phyloP scores from a whole-genome alignment of 2,329 filamentous ascomycete species.

The Fusarium tuaranense region DNA sequence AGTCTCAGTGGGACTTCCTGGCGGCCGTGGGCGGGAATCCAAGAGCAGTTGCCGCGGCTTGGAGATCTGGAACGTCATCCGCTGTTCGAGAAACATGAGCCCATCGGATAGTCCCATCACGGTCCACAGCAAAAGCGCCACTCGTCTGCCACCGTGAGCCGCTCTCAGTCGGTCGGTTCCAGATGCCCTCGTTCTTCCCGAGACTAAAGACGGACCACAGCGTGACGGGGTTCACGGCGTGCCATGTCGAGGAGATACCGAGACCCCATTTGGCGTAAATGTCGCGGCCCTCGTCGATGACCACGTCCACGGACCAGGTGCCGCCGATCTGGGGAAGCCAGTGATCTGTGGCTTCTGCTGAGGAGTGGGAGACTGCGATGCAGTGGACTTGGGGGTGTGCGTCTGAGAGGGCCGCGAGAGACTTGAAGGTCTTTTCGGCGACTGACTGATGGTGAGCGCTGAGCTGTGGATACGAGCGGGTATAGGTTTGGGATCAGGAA shows the following conservation, averaged over 20 bases:
- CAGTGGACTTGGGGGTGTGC: conserved; percentile 63
- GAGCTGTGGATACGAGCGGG: background rate
- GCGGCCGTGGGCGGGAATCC: conserved; percentile 25
- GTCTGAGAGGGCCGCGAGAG: conserved; percentile 64
- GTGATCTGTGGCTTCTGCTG: conserved; percentile 62
- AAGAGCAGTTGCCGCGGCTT: conserved; percentile 44
- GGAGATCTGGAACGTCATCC: conserved; percentile 48
- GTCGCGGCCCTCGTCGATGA: conserved; percentile 70
- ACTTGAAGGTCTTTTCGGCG: conserved; percentile 74
- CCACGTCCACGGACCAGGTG: conserved; percentile 66
- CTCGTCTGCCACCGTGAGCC: conserved; percentile 77
- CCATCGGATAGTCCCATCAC: conserved; percentile 47
- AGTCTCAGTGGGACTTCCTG: background rate
- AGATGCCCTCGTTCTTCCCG: conserved; percentile 72
- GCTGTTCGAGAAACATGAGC: conserved; percentile 47
- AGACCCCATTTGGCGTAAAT: conserved; percentile 76
- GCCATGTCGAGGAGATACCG: conserved; percentile 69
- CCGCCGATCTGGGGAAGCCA: conserved; percentile 70
- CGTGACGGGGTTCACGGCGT: conserved; percentile 70
- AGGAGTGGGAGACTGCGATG: conserved; percentile 73
- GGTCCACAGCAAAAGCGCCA: conserved; percentile 68
- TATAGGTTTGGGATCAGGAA: background rate
- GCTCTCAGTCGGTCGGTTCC: conserved; percentile 73
- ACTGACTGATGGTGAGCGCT: conserved; percentile 56
- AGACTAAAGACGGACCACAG: conserved; percentile 69